Conservation (phyloP, 495 filamentous ascomycete genomes). For the Gamarada debralockiae region DNA sequence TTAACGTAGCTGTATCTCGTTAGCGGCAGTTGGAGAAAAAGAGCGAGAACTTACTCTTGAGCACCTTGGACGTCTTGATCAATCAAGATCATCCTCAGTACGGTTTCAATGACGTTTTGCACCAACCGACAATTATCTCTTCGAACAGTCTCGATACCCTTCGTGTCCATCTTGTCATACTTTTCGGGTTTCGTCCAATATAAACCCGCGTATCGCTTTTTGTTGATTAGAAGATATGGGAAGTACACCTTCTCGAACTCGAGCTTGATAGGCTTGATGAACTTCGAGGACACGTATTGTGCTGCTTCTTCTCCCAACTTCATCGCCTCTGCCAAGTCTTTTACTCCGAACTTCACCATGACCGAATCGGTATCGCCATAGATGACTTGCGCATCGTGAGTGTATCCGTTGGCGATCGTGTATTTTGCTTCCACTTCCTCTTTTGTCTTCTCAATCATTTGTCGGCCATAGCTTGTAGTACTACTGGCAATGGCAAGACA, state of each 20-base stretch:
- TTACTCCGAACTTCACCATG: constrained; percentile 98
- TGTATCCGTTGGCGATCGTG: constrained; percentile 89
- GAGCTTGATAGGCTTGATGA: constrained; percentile 93
- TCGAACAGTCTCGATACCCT: constrained; percentile 97
- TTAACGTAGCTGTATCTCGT: constrained; percentile 76
- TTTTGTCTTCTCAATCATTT: constrained; percentile 99
- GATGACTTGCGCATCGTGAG: constrained; percentile 91
- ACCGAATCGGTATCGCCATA: constrained; percentile 99
- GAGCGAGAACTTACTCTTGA: constrained; percentile 68
- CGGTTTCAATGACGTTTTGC: constrained; percentile 96
- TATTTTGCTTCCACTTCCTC: constrained; percentile 86
- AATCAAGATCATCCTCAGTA: constrained; percentile 91
- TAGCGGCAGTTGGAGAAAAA: not conserved
- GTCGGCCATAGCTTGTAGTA: constrained; percentile 90
- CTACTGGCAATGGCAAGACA: constrained; percentile 95
- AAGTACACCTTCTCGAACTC: constrained; percentile 99
- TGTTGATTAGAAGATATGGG: constrained; percentile 98
- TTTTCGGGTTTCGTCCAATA: constrained; percentile 96
- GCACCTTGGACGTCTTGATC: constrained; percentile 84
- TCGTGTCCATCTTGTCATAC: constrained; percentile 99
- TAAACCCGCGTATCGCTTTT: constrained; percentile 96
- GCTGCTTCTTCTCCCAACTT: constrained; percentile 90
- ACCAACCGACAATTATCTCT: constrained; percentile 95
- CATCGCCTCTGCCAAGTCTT: constrained; percentile 82
- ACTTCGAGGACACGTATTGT: constrained; percentile 81